Conservation (phyloP, 768 basidiomycete genomes). For the Rhizopogon roseolus region DNA sequence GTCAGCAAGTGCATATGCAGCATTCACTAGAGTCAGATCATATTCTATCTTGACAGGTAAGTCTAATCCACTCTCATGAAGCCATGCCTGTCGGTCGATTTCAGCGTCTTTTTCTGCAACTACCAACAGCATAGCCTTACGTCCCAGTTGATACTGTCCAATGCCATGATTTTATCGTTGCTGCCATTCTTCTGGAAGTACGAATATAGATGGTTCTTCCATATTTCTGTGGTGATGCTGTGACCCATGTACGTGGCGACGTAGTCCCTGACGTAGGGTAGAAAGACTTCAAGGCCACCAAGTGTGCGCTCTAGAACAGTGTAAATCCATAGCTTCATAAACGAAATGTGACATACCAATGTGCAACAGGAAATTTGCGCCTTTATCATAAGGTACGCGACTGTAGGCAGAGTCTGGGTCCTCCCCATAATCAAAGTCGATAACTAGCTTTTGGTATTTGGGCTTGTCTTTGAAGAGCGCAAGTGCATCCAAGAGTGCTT, state of each 20-base stretch:
- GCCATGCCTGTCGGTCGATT: conserved; percentile 38
- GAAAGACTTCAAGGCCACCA: conserved; percentile 51
- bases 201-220: conserved; percentile 52
- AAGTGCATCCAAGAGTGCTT: conserved; percentile 43
- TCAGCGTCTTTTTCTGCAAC: background rate
- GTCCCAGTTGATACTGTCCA: conserved; percentile 55
- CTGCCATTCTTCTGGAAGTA: conserved; percentile 42
- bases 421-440: conserved; percentile 42
- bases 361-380: conserved; percentile 53
- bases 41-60: conserved; percentile 48
- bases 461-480: conserved; percentile 34
- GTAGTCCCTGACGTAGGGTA: conserved; percentile 55
- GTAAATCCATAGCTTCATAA: background rate
- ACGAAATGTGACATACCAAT: conserved; percentile 30
- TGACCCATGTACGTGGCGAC: conserved; percentile 49
- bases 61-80: conserved; percentile 48
- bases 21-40: conserved; percentile 47
- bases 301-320: conserved; percentile 39
- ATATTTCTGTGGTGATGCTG: conserved; percentile 53
- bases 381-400: conserved; percentile 50
- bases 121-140: conserved; percentile 27
- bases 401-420: conserved; percentile 46
- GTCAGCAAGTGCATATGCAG: conserved; percentile 48
- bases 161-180: conserved; percentile 38
- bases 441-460: conserved; percentile 48